Evolutionary conservation across 1,139 yeast genomes (phyloP).

Genomic region (Meyerozyma athensensis): DNA sequence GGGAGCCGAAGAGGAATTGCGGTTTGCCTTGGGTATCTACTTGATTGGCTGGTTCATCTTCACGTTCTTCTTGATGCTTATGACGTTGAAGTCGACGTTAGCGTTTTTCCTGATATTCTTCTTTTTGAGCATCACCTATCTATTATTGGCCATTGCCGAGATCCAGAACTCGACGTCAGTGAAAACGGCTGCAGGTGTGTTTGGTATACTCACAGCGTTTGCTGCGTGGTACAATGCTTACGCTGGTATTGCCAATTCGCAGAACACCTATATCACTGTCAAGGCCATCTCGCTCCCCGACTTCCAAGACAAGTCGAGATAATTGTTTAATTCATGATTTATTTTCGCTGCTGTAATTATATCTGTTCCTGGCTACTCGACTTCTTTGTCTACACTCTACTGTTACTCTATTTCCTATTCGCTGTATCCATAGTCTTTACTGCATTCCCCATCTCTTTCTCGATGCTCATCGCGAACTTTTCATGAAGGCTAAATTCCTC

Average conservation of each 20-base stretch:
- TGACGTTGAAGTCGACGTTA: constrained; percentile 76
- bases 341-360: neutral
- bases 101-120: constrained; percentile 69
- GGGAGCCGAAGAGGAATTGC: constrained; percentile 27
- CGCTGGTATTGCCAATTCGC: constrained; percentile 79
- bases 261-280: constrained; percentile 62
- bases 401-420: neutral
- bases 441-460: neutral
- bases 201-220: constrained; percentile 76
- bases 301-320: constrained; percentile 21
- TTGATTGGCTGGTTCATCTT: constrained; percentile 77
- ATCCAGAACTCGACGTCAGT: constrained; percentile 21
- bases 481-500: constrained; percentile 26
- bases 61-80: constrained; percentile 59
- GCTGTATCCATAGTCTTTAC: neutral
- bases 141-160: constrained; percentile 61
- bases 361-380: neutral
- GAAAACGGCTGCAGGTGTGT: constrained; percentile 72
- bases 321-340: neutral
- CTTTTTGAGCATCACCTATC: constrained; percentile 60
- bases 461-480: neutral
- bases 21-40: constrained; percentile 65
- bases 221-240: constrained; percentile 87
- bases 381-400: neutral
- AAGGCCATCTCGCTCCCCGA: constrained; percentile 46